Conservation (phyloP, 352 stramenopile genomes). For the Blastocystis sp. region DNA sequence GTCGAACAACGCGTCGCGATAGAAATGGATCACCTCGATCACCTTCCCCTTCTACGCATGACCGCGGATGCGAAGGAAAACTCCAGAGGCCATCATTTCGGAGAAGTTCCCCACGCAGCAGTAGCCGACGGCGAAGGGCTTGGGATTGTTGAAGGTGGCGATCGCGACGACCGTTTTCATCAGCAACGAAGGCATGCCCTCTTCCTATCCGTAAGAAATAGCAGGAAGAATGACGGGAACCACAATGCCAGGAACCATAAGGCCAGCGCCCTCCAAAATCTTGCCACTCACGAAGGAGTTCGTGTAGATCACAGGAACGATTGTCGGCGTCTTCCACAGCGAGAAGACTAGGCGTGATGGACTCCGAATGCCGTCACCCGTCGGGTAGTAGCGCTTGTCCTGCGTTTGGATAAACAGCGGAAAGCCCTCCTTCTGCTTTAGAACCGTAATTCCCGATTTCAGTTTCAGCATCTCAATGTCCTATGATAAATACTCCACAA, state of each 20-base stretch:
- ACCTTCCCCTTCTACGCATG: slow-evolving; percentile 50
- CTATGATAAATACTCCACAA: neutral
- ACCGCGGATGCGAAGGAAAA: neutral
- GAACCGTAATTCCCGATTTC: neutral
- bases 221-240: neutral
- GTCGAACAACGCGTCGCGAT: slow-evolving; percentile 15
- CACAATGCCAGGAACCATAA: slow-evolving; percentile 63
- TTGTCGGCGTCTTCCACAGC: slow-evolving; percentile 21
- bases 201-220: neutral
- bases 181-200: slow-evolving; percentile 32
- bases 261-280: slow-evolving; percentile 51
- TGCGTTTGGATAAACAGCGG: slow-evolving; percentile 25
- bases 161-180: slow-evolving; percentile 45
- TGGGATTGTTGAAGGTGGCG: slow-evolving; percentile 18
- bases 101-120: slow-evolving; percentile 27
- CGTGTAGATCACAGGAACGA: slow-evolving; percentile 61
- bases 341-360: slow-evolving; percentile 19
- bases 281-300: slow-evolving; percentile 61
- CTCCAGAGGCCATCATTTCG: slow-evolving; percentile 1
- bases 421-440: slow-evolving; percentile 33
- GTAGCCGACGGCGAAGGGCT: slow-evolving; percentile 54
- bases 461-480: slow-evolving; percentile 41
- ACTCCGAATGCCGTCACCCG: neutral
- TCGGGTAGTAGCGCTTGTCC: slow-evolving; percentile 45
- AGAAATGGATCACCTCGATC: slow-evolving; percentile 40